Conservation (phyloP, 306 rosid species). For the Comarum palustre region DNA sequence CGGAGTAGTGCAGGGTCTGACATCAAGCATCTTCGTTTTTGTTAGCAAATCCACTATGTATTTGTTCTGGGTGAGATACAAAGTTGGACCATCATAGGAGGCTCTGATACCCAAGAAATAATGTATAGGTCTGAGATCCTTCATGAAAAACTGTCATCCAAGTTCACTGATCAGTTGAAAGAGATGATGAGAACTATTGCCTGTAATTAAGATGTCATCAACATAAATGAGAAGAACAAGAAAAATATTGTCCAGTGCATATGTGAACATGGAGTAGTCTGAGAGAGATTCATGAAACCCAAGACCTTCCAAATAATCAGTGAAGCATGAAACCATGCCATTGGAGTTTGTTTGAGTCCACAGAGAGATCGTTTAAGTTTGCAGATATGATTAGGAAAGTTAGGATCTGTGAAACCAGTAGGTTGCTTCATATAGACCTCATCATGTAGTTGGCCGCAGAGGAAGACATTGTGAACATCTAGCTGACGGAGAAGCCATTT, state of each 20-base stretch:
- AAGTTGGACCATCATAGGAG: background rate
- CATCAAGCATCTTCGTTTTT: background rate
- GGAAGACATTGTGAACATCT: no score
- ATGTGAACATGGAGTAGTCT: background rate
- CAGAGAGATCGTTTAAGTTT: background rate
- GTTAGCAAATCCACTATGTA: background rate
- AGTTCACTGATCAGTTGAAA: background rate
- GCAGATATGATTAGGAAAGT: background rate
- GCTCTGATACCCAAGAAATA: background rate
- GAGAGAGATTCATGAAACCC: no score
- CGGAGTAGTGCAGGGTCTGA: background rate
- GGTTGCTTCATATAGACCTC: background rate
- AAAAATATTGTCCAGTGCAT: background rate
- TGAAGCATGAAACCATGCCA: background rate
- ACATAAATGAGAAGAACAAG: background rate
- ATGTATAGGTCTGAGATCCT: background rate
- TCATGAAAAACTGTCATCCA: background rate
- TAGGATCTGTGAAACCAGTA: background rate
- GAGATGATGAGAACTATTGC: background rate
- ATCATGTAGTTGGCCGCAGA: background rate
- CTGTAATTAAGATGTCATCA: background rate
- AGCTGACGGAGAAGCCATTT: background rate
- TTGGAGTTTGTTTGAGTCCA: background rate
- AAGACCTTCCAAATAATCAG: background rate
- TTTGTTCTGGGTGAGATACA: background rate